Percentiles rank a stretch among this genome's conserved stretches.
phyloP scores from a whole-genome alignment of 1,284 basidiomycete species.

The Phlebopus sp. region DNA sequence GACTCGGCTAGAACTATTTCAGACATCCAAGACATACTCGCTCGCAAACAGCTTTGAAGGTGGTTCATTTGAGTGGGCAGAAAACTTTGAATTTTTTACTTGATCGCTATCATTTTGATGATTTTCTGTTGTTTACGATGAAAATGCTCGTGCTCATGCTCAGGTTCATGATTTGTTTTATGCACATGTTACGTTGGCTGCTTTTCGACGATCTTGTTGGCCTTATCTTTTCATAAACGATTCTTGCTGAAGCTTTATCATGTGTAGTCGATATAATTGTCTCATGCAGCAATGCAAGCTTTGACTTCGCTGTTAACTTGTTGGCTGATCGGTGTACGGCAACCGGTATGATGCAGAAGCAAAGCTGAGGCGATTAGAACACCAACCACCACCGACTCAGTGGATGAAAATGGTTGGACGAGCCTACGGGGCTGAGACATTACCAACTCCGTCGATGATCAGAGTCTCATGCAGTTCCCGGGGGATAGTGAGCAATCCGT shows the following conservation, averaged over 20 bases:
- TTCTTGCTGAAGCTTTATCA: conserved; percentile 2
- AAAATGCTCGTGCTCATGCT: conserved; percentile 25
- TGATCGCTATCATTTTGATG: conserved; percentile 1
- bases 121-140: background rate
- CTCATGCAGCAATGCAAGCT: conserved; percentile 19
- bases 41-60: conserved; percentile 47
- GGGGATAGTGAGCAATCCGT: no score
- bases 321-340: background rate
- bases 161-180: conserved; percentile 27
- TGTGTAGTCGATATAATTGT: conserved; percentile 26
- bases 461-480: no score
- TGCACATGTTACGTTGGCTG: conserved; percentile 13
- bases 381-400: no score
- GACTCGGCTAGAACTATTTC: conserved; percentile 66
- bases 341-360: no score
- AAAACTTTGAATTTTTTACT: conserved; percentile 7
- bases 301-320: background rate
- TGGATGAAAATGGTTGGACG: no score
- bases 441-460: no score
- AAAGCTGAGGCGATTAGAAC: no score
- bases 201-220: conserved; percentile 12
- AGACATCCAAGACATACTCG: conserved; percentile 71
- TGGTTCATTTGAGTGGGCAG: background rate
- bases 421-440: no score
- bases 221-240: conserved; percentile 11